These are phyloP conservation scores for Candida multigemmis DNA, from an alignment of 805 yeast species.

Conservation along the genomic window DNA sequence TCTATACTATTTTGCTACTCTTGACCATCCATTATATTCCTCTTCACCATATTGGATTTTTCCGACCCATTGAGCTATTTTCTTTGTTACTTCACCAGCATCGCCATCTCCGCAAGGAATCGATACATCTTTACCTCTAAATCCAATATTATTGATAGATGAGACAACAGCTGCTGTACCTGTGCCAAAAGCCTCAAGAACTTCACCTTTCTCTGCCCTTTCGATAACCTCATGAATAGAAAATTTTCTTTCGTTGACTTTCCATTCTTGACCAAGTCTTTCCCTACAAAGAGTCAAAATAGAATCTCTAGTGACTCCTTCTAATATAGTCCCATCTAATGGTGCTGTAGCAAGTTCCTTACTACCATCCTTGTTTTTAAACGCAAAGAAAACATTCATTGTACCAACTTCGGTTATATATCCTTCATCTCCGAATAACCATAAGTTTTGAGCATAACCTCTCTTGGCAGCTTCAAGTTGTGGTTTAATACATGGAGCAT, in stretches of 20 bases:
- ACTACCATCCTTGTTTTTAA: conserved; percentile 73
- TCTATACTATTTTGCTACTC: conserved; percentile 21
- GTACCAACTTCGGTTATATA: conserved; percentile 94
- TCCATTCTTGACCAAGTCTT: conserved; percentile 72
- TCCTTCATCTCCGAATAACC: conserved; percentile 89
- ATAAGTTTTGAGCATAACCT: conserved; percentile 93
- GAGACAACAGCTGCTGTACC: conserved; percentile 98
- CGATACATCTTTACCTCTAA: conserved; percentile 58
- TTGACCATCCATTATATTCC: conserved; percentile 49
- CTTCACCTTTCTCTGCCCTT: conserved; percentile 68
- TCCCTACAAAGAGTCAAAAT: conserved; percentile 69
- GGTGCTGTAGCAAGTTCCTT: conserved; percentile 95
- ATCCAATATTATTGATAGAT: conserved; percentile 84
- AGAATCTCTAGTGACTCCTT: conserved; percentile 95
- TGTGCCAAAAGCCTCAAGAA: conserved; percentile 91
- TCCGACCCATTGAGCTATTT: conserved; percentile 77
- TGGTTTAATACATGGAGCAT: conserved; percentile 91
- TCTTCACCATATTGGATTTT: conserved; percentile 85
- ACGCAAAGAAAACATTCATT: conserved; percentile 89
- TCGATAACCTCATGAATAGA: conserved; percentile 75
- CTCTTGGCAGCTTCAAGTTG: conserved; percentile 82
- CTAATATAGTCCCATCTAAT: conserved; percentile 91
- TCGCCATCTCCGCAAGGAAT: conserved; percentile 80
- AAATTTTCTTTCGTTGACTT: conserved; percentile 71
- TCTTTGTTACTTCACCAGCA: conserved; percentile 73